phyloP scores from a whole-genome alignment of 192 early-diverging fungal genomes.

The Backusella psychrophila region DNA sequence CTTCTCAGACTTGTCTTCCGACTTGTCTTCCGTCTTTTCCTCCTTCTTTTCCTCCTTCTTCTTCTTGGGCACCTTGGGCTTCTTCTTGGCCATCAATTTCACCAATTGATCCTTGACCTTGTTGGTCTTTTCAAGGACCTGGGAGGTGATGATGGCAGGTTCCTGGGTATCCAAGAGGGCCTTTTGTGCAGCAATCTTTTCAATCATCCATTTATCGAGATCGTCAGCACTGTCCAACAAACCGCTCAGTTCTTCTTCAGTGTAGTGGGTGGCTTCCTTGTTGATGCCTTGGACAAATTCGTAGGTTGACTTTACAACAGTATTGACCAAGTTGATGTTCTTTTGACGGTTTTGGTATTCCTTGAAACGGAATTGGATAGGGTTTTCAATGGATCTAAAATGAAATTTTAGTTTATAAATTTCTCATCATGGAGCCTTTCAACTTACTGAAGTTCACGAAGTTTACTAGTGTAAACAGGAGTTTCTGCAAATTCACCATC shows the following conservation, averaged over 20 bases:
- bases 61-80: constrained; percentile 38
- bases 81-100: constrained; percentile 58
- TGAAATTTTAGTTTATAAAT: background rate
- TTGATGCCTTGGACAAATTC: constrained; percentile 45
- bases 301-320: constrained; percentile 34
- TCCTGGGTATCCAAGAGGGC: constrained; percentile 53
- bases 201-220: constrained; percentile 64
- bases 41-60: constrained; percentile 33
- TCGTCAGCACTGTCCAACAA: constrained; percentile 52
- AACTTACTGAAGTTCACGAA: constrained; percentile 45
- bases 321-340: constrained; percentile 36
- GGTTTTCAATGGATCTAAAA: constrained; percentile 44
- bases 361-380: constrained; percentile 42
- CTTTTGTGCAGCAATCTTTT: constrained; percentile 57
- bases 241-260: constrained; percentile 51
- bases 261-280: constrained; percentile 52
- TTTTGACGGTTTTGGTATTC: constrained; percentile 47
- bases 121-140: constrained; percentile 50
- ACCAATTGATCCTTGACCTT: constrained; percentile 52
- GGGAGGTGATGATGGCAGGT: constrained; percentile 60
- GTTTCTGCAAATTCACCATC: constrained; percentile 75
- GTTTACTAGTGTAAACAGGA: constrained; percentile 49
- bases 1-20: constrained; percentile 16
- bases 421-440: too few species aligned
- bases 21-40: too few species aligned